Base-by-base conservation (phyloP, 1,284 basidiomycete species). In the Neolentinus lepideus region DNA sequence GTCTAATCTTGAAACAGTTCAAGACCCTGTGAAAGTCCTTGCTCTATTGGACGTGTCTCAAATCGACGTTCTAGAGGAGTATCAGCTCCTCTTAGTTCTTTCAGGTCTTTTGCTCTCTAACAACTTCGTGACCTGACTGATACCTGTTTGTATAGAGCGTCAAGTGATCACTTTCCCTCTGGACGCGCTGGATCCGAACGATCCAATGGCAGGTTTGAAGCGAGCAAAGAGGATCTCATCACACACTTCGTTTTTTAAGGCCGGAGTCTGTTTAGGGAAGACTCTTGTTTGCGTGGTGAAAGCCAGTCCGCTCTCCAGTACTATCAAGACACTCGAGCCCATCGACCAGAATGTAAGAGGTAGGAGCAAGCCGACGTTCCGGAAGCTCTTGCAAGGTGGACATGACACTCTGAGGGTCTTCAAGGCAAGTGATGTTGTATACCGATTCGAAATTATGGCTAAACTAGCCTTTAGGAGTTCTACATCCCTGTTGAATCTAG, bases 251-350 rank as follows among this genome's bases (percentile, higher is more conserved):
- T 99, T 99, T 75, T 99, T 99, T 84, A 98, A 98, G 71, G 90
- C 92, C 9, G 97, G 97, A 0, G 81, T 90, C 51, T 99, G 96
- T 69, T 78, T 99, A 24, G 93, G 92, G 14, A 85, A 90, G 59
- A 94, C 93, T n/a, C 80, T 99, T 4, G 94, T 99, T 27, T 99
- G 97, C 66, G 91, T 99, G 47, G 96, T 99, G 69, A 99, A 99
- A 73, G 92, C 93, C 3, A 92, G 87, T 59, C 90, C 94, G 52
- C 75, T 98, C 51, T 97, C 93, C 22, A 97, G 92, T 63, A 99
- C 96, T 29, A 98, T 99, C 80, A 99, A 98, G 79, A 90, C 92
- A 1, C 78, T 99, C 57, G 97, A 99, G 67, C 96, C 97, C 0
- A 93, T 98, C 61, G 96, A 98, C 66, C 90, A 93, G 72, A 89